Conservation (phyloP, 345 rosid genomes). For the Murraya koenigii region DNA sequence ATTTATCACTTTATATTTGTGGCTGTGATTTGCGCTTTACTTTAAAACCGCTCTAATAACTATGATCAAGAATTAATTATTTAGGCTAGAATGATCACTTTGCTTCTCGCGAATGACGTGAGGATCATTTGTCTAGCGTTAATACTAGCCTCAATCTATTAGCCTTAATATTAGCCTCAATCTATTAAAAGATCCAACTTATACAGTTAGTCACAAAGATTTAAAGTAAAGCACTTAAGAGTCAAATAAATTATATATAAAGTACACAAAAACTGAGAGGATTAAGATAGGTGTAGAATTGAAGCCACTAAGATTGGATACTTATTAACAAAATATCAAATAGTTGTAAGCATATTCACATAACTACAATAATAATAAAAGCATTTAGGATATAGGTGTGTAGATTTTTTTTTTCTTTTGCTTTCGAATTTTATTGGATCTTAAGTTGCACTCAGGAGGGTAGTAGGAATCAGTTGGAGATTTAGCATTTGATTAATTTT, state of each 20-base stretch:
- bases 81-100: background rate
- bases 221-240: slow-evolving; percentile 14
- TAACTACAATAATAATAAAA: slow-evolving; percentile 22
- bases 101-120: background rate
- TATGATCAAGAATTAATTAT: slow-evolving; percentile 10
- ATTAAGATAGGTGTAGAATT: slow-evolving; percentile 7
- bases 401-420: slow-evolving; percentile 14
- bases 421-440: slow-evolving; percentile 24
- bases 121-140: slow-evolving; percentile 7
- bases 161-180: background rate
- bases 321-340: slow-evolving; percentile 2
- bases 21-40: too few relatives aligned
- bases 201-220: slow-evolving; percentile 13
- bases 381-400: slow-evolving; percentile 9
- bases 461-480: slow-evolving; percentile 21
- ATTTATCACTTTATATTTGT: too few relatives aligned
- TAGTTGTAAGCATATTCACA: slow-evolving; percentile 27
- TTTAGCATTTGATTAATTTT: slow-evolving; percentile 20
- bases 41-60: too few relatives aligned
- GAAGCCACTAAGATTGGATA: slow-evolving; percentile 17
- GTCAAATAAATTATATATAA: background rate
- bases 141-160: background rate
- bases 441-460: slow-evolving; percentile 31
- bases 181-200: slow-evolving; percentile 2
- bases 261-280: slow-evolving; percentile 1